These are phyloP conservation scores for Croton laevigatus DNA, from an alignment of 441 rosid genomes.

Conservation along the genomic window DNA sequence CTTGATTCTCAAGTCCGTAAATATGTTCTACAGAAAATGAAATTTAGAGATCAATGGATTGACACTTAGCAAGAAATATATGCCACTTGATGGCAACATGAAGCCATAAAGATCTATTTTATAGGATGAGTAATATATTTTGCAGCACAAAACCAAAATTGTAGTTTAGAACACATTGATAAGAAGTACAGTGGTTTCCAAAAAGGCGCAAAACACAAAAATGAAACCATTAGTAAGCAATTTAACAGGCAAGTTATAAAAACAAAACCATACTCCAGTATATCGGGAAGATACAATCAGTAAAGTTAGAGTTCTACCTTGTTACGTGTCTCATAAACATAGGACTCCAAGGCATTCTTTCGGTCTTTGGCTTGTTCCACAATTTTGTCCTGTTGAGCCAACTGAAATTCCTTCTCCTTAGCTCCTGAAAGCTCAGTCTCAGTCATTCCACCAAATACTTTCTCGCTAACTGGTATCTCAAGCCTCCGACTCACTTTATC, in stretches of 20 bases:
- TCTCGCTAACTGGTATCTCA: slow-evolving; percentile 43
- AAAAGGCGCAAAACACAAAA: background rate
- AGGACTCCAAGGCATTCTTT: slow-evolving; percentile 60
- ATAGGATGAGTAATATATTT: background rate
- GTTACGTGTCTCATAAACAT: slow-evolving; percentile 56
- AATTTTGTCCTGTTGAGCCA: slow-evolving; percentile 46
- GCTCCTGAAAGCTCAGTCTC: slow-evolving; percentile 43
- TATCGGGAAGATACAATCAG: background rate
- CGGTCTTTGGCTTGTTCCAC: slow-evolving; percentile 52
- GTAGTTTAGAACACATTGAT: background rate
- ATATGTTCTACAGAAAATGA: background rate
- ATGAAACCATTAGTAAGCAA: background rate
- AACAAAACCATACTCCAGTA: background rate
- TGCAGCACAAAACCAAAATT: background rate
- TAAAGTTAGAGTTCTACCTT: slow-evolving; percentile 38
- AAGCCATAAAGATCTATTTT: background rate
- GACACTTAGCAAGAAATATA: background rate
- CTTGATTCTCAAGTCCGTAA: background rate
- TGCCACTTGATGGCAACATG: background rate
- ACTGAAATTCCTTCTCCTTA: slow-evolving; percentile 43
- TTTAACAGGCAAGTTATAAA: background rate
- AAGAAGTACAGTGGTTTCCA: background rate
- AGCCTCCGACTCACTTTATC: slow-evolving; percentile 33
- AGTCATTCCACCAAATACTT: slow-evolving; percentile 43
- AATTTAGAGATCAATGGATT: background rate